Evolutionary conservation across 1,284 basidiomycete genomes (phyloP), one percentile per base, ranked within the genome.

Genomic region (Cystobasidium sp.): DNA sequence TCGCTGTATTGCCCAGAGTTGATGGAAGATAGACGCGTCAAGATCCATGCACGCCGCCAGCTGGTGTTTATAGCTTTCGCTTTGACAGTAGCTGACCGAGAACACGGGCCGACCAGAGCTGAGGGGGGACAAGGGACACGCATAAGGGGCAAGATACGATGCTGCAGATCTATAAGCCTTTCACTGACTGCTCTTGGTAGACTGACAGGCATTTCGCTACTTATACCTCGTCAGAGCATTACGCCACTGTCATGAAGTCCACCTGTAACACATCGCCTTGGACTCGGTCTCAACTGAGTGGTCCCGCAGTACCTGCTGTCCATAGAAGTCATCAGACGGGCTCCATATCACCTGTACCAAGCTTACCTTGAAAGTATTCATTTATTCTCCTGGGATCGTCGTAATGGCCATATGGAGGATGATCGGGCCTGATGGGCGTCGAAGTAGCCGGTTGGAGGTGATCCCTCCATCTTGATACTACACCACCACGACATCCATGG

Each of bases 11-110:
- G 31, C 31, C 31, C 14, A 22, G 8, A 56, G 24, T 56, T 31
- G 53, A 56, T 37, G 9, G 22, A 56, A 56, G 53, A 56, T 37
- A 56, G 53, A 56, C 53, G 53, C 53, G 53, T 49, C 14, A 31
- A 31, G 24, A 37, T 37, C 5, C n/a, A 31, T 37, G 20, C 18
- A 31, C 39, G 53, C 24, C 53, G 53, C 37, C 22, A 31, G 24
- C 24, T 56, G 53, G 53, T 56, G 53, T 56, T 56, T 56, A 56
- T 56, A 31, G 51, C 31, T 31, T 31, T 31, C 31, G 31, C 31
- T 31, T 31, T 31, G 31, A 31, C 31, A 31, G 31, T 31, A 5
- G 31, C 31, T 5, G 5, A 2, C 31, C 31, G 31, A 31, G 31
- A 31, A 31, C 1, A 31, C 31, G 31, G 31, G 31, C 31, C 31